Conservation (phyloP, 2,329 filamentous ascomycete genomes). For the Cercospora citrullina region DNA sequence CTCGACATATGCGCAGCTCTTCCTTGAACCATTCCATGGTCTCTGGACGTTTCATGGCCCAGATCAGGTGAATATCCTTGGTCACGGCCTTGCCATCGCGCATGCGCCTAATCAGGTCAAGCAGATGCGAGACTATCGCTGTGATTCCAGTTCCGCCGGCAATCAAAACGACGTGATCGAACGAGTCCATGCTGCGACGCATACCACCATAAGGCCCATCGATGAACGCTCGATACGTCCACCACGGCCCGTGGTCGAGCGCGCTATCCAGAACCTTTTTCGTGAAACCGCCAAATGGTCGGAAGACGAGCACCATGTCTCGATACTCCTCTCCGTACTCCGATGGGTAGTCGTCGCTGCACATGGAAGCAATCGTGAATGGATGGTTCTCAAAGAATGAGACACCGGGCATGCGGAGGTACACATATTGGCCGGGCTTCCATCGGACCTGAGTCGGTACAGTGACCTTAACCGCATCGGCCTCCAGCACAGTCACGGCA, state of each 20-base stretch:
- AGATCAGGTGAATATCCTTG: constrained; percentile 86
- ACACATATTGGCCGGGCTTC: constrained; percentile 92
- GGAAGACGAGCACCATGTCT: constrained; percentile 88
- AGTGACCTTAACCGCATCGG: constrained; percentile 94
- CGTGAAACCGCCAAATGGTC: constrained; percentile 89
- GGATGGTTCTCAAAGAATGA: constrained; percentile 90
- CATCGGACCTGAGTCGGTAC: constrained; percentile 91
- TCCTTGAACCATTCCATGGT: constrained; percentile 98
- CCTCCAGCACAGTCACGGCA: constrained; percentile 82
- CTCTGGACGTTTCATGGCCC: constrained; percentile 86
- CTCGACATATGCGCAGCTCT: constrained; percentile 86
- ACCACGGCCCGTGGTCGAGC: constrained; percentile 81
- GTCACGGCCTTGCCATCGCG: constrained; percentile 92
- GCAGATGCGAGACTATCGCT: constrained; percentile 83
- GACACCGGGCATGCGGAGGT: constrained; percentile 89
- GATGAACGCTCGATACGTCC: constrained; percentile 87
- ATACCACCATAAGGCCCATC: constrained; percentile 96
- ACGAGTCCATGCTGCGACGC: constrained; percentile 83
- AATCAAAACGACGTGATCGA: constrained; percentile 90
- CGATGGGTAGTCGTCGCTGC: constrained; percentile 89
- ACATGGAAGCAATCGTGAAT: constrained; percentile 90
- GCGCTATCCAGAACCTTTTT: constrained; percentile 79
- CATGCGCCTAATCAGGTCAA: constrained; percentile 96
- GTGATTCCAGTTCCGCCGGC: constrained; percentile 95
- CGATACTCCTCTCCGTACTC: constrained; percentile 84